Conservation (phyloP, 2,329 filamentous ascomycete genomes). For the Orbilia quercus region DNA sequence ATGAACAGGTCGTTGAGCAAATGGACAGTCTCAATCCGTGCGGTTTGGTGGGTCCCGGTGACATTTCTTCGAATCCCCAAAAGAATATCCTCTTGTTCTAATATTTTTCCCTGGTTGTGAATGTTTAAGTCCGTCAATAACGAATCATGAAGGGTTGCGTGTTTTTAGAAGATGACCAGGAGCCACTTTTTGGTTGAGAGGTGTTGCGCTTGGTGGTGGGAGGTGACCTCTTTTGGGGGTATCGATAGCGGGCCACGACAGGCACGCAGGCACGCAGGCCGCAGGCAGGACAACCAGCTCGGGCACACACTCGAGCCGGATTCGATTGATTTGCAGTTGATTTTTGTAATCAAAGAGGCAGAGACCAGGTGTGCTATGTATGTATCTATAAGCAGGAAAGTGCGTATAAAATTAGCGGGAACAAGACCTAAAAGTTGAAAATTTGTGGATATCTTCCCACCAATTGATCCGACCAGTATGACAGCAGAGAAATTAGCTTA, state of each 20-base stretch:
- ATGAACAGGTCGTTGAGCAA: constrained; percentile 51
- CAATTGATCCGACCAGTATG: too few species aligned
- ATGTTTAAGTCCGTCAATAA: constrained; percentile 54
- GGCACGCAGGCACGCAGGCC: constrained; percentile 32
- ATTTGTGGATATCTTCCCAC: too few species aligned
- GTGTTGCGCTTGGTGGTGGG: constrained; percentile 13
- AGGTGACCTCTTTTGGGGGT: too few species aligned
- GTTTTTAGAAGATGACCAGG: constrained; percentile 29
- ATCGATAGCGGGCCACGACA: constrained; percentile 10
- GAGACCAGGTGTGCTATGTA: too few species aligned
- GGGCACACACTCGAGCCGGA: too few species aligned
- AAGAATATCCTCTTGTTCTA: constrained; percentile 50
- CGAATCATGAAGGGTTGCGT: constrained; percentile 52
- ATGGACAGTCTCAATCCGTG: constrained; percentile 52
- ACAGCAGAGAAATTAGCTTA: too few species aligned
- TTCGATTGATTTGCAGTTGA: too few species aligned
- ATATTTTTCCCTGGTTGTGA: constrained; percentile 45
- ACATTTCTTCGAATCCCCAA: constrained; percentile 38
- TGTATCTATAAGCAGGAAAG: too few species aligned
- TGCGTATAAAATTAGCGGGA: too few species aligned
- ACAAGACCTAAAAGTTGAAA: too few species aligned
- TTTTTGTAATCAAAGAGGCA: too few species aligned
- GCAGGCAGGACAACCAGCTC: too few species aligned
- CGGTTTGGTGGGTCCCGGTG: constrained; percentile 39
- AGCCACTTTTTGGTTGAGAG: constrained; percentile 12